Evolutionary conservation across 176 grass and related monocot species (phyloP).

Genomic region (Bothriochloa decipiens): DNA sequence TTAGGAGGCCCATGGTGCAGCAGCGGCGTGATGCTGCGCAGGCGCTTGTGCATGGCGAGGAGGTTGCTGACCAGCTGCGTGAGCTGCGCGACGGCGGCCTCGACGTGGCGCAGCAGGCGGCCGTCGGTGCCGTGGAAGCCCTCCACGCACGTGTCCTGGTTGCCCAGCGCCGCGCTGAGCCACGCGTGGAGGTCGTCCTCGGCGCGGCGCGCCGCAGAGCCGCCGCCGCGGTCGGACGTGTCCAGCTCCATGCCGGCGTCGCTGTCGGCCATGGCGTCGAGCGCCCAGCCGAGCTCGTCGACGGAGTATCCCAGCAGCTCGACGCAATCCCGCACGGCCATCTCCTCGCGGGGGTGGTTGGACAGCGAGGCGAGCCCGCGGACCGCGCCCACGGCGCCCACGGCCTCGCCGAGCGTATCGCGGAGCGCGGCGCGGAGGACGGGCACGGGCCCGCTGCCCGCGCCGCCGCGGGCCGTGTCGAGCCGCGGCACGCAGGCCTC

Average conservation of each 20-base stretch:
- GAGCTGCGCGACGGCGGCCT: slow-evolving; percentile 54
- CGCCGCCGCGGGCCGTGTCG: slow-evolving; percentile 44
- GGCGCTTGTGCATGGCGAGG: slow-evolving; percentile 69
- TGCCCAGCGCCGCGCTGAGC: slow-evolving; percentile 78
- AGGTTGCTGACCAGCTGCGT: slow-evolving; percentile 88
- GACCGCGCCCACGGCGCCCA: slow-evolving; percentile 42
- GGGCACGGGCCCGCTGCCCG: slow-evolving; percentile 55
- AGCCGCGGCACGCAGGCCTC: slow-evolving; percentile 60
- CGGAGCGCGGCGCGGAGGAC: slow-evolving; percentile 77
- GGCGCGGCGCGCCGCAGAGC: slow-evolving; percentile 11
- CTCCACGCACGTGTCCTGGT: slow-evolving; percentile 88
- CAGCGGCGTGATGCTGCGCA: slow-evolving; percentile 64
- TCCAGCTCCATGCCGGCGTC: neutral
- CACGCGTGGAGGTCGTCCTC: slow-evolving; percentile 73
- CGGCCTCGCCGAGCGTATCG: slow-evolving; percentile 70
- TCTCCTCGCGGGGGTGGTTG: slow-evolving; percentile 61
- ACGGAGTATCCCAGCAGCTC: slow-evolving; percentile 84
- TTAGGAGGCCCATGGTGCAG: neutral
- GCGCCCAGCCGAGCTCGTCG: slow-evolving; percentile 82
- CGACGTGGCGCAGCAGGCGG: slow-evolving; percentile 51
- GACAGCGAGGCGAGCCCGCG: slow-evolving; percentile 55
- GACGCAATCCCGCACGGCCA: slow-evolving; percentile 81
- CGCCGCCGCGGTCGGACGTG: neutral
- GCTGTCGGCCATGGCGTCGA: slow-evolving; percentile 52
- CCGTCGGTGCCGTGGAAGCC: slow-evolving; percentile 75